Conservation (phyloP, 176 grass and related monocot species). For the Olyra latifolia region DNA sequence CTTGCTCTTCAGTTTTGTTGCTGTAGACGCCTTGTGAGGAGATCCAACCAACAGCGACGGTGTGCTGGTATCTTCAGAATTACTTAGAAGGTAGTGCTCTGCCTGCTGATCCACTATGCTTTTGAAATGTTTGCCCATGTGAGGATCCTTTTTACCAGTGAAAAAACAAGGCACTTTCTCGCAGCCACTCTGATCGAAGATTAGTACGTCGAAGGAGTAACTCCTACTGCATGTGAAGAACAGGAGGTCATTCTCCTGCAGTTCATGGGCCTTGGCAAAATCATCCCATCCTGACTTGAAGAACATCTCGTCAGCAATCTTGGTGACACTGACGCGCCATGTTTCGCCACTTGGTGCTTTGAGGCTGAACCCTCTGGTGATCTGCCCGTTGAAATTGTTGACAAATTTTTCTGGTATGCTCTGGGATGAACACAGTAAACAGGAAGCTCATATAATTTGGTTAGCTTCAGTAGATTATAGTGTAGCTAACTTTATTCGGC, state of each 20-base stretch:
- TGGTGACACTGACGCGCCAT: slow-evolving; percentile 30
- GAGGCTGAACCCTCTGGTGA: slow-evolving; percentile 22
- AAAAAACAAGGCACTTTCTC: slow-evolving; percentile 42
- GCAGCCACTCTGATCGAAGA: slow-evolving; percentile 44
- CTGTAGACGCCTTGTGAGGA: not conserved
- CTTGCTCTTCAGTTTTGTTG: not conserved
- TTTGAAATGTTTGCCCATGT: not conserved
- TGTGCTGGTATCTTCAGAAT: not conserved
- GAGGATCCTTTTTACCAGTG: not conserved
- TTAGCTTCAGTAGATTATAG: not conserved
- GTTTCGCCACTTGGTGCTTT: slow-evolving; percentile 29
- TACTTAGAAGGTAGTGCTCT: not conserved
- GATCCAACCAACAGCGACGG: not conserved
- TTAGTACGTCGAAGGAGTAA: slow-evolving; percentile 50
- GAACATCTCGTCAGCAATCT: slow-evolving; percentile 25
- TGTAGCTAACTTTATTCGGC: not conserved
- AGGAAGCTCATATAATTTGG: not conserved
- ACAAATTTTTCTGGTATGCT: slow-evolving; percentile 46
- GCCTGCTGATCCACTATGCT: not conserved
- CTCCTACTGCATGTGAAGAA: slow-evolving; percentile 40
- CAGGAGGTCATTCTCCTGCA: slow-evolving; percentile 46
- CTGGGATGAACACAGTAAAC: slow-evolving; percentile 14
- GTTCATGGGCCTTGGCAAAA: slow-evolving; percentile 52
- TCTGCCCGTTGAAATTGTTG: slow-evolving; percentile 21
- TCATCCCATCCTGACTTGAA: slow-evolving; percentile 44